Conservation (phyloP, 305 asterid genomes). For the Fraxinus albicans region DNA sequence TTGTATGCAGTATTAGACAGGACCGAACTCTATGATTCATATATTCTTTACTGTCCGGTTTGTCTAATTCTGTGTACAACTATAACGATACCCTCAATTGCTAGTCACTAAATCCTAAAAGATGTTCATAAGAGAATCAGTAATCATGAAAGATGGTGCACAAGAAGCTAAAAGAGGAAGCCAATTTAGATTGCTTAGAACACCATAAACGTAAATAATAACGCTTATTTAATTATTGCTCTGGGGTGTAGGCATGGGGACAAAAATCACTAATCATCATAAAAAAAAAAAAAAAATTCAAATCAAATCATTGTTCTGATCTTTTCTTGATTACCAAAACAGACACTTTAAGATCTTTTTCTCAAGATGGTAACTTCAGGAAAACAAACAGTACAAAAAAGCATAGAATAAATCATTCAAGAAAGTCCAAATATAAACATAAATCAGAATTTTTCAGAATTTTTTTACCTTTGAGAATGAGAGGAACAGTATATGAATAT, state of each 20-base stretch:
- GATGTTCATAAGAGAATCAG: not conserved
- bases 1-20: not conserved
- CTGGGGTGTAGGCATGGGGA: constrained; percentile 27
- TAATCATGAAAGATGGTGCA: not conserved
- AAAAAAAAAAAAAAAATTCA: not conserved
- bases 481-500: constrained; percentile 6
- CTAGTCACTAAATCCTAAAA: not conserved
- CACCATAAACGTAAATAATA: not conserved
- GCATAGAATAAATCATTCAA: not conserved
- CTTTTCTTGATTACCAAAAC: not conserved
- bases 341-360: not conserved
- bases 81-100: not conserved
- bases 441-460: not conserved
- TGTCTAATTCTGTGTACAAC: not conserved
- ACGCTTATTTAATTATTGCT: not conserved
- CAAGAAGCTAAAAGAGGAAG: not conserved
- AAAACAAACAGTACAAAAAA: not conserved
- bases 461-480: constrained; percentile 26
- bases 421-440: not conserved
- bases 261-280: constrained; percentile 30
- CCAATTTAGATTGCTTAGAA: not conserved
- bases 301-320: constrained; percentile 5
- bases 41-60: not conserved
- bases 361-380: not conserved
- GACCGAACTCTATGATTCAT: not conserved